Percentiles rank a stretch among this genome's conserved stretches.
Evolutionary conservation across 164 flowering plant species (phyloP).

Genomic region (Chloranthus sessilifolius): DNA sequence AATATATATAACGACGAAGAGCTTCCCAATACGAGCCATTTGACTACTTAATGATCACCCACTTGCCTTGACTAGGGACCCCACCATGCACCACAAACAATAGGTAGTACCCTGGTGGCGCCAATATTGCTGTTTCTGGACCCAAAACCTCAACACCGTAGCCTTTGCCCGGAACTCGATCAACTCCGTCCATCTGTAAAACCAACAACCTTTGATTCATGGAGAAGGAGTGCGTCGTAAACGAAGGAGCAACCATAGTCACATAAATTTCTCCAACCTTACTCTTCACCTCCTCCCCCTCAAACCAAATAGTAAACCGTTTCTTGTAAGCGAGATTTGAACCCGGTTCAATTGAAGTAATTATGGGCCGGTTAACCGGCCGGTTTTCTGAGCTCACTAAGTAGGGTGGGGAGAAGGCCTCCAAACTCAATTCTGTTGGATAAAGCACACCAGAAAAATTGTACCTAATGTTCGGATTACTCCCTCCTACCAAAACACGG

Average conservation of each 20-base stretch:
- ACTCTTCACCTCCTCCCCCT: background rate
- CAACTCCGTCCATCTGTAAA: constrained; percentile 8
- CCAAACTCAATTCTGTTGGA: constrained; percentile 36
- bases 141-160: constrained; percentile 18
- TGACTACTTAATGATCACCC: constrained; percentile 35
- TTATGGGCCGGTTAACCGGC: constrained; percentile 24
- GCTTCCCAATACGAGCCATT: too few relatives aligned
- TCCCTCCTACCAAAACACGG: constrained; percentile 32
- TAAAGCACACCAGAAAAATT: constrained; percentile 20
- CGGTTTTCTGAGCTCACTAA: constrained; percentile 2
- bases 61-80: constrained; percentile 46
- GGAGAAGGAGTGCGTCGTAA: constrained; percentile 49
- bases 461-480: constrained; percentile 29
- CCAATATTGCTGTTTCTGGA: constrained; percentile 31
- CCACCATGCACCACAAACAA: constrained; percentile 48
- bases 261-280: constrained; percentile 11
- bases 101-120: constrained; percentile 55
- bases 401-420: constrained; percentile 37
- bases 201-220: constrained; percentile 53
- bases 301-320: constrained; percentile 12
- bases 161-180: background rate
- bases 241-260: constrained; percentile 63
- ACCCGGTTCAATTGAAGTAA: constrained; percentile 4
- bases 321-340: constrained; percentile 14
- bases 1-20: too few relatives aligned